These are phyloP conservation scores for Vanilla planifolia DNA, from an alignment of 106 monocot genomes.

Conservation along the genomic window DNA sequence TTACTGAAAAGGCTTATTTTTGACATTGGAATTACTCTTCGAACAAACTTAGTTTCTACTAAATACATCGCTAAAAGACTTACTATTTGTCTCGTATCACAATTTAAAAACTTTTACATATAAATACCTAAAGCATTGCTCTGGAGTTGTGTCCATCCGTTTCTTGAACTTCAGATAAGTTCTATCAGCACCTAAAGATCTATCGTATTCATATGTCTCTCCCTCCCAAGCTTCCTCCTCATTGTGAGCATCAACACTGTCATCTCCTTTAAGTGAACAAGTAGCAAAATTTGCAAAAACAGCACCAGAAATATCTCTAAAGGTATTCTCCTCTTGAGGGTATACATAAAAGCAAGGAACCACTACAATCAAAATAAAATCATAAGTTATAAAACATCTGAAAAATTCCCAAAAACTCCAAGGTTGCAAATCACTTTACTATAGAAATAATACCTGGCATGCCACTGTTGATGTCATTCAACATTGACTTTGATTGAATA, in stretches of 20 bases:
- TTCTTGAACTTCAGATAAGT: slow-evolving; percentile 98
- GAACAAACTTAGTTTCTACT: neutral
- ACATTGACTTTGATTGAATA: slow-evolving; percentile 18
- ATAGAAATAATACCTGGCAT: slow-evolving; percentile 35
- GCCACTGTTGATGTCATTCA: slow-evolving; percentile 14
- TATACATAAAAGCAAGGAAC: slow-evolving; percentile 94
- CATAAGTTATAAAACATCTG: neutral
- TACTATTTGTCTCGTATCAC: too few relatives aligned
- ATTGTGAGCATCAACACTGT: slow-evolving; percentile 16
- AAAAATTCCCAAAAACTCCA: neutral
- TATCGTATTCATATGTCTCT: slow-evolving; percentile 89
- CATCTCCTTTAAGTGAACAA: slow-evolving; percentile 43
- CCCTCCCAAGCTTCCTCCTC: slow-evolving; percentile 76
- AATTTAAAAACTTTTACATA: too few relatives aligned
- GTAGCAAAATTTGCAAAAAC: slow-evolving; percentile 22
- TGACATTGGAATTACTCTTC: neutral
- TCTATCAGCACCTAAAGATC: slow-evolving; percentile 74
- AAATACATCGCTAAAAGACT: too few relatives aligned
- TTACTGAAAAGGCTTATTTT: too few relatives aligned
- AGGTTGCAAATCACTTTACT: neutral
- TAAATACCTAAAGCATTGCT: slow-evolving; percentile 88
- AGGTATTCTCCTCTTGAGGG: slow-evolving; percentile 27
- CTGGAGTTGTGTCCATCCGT: slow-evolving; percentile 66
- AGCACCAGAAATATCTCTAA: neutral
- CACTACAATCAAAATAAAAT: slow-evolving; percentile 41